These are phyloP conservation scores for Wallacemonas sp. DNA, from an alignment of 208 protist genomes.

Conservation along the genomic window DNA sequence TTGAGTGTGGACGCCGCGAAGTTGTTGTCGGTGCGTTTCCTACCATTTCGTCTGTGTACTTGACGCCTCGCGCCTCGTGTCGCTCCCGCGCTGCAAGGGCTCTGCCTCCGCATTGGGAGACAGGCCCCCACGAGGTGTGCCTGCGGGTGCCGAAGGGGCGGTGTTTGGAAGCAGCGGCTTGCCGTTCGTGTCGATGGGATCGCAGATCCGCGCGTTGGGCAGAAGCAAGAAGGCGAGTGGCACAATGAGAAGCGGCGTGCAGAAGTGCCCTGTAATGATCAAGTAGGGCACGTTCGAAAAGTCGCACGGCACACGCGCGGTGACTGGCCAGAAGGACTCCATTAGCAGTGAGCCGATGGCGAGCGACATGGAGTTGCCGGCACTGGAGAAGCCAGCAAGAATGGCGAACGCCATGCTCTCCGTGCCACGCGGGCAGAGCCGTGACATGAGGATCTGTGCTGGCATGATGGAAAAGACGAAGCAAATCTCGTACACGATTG, in stretches of 20 bases:
- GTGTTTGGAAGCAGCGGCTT: constrained; percentile 8
- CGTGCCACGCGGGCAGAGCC: constrained; percentile 53
- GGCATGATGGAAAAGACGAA: constrained; percentile 60
- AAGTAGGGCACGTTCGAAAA: constrained; percentile 49
- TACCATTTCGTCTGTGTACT: too few relatives aligned
- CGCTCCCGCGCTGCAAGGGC: not conserved
- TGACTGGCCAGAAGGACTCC: constrained; percentile 41
- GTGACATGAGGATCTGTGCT: constrained; percentile 44
- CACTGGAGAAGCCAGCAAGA: constrained; percentile 44
- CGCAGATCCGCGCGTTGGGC: constrained; percentile 30
- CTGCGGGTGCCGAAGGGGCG: not conserved
- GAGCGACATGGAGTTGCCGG: constrained; percentile 40
- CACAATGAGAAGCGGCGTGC: constrained; percentile 34
- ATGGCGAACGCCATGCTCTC: constrained; percentile 58
- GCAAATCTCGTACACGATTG: constrained; percentile 44
- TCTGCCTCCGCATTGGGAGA: constrained; percentile 12
- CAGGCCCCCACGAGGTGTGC: too few relatives aligned
- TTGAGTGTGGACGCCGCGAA: too few relatives aligned
- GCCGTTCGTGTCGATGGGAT: constrained; percentile 15
- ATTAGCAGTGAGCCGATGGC: constrained; percentile 52
- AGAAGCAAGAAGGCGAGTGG: constrained; percentile 35
- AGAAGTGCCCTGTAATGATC: constrained; percentile 36
- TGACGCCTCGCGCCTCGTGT: not conserved
- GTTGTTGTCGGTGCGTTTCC: not conserved
- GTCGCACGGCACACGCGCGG: constrained; percentile 34